Conservation (phyloP, 2,329 filamentous ascomycete genomes). For the Pestalotiopsis sp. region DNA sequence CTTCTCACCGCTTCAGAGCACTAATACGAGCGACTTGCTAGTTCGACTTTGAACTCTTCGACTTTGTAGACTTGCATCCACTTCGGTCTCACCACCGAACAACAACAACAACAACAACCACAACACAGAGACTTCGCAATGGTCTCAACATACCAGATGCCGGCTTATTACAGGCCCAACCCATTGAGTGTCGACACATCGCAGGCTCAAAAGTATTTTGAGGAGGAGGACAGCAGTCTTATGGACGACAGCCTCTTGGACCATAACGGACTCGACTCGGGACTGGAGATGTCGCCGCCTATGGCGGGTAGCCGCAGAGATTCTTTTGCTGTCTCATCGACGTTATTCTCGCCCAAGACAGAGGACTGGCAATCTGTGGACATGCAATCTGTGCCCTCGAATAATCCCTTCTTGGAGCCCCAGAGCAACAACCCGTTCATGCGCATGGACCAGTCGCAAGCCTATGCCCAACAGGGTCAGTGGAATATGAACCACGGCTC, state of each 20-base stretch:
- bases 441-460: slow-evolving; percentile 57
- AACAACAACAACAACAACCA: slow-evolving; percentile 17
- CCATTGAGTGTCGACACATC: slow-evolving; percentile 56
- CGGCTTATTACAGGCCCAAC: slow-evolving; percentile 51
- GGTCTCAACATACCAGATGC: slow-evolving; percentile 55
- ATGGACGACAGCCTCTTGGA: slow-evolving; percentile 64
- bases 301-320: slow-evolving; percentile 65
- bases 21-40: slow-evolving; percentile 9
- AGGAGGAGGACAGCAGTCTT: slow-evolving; percentile 62
- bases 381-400: slow-evolving; percentile 65
- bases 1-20: slow-evolving; percentile 11
- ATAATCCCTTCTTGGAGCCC: slow-evolving; percentile 63
- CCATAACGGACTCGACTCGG: slow-evolving; percentile 60
- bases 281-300: slow-evolving; percentile 63
- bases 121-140: slow-evolving; percentile 35
- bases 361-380: slow-evolving; percentile 67
- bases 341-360: slow-evolving; percentile 66
- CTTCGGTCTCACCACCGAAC: slow-evolving; percentile 7
- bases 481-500: slow-evolving; percentile 70
- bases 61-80: slow-evolving; percentile 7
- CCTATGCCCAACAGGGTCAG: slow-evolving; percentile 41
- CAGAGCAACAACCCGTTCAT: slow-evolving; percentile 69
- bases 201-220: slow-evolving; percentile 58
- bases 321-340: slow-evolving; percentile 59
- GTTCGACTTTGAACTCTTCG: slow-evolving; percentile 7